Conservation (phyloP, 2,329 filamentous ascomycete species). For the Fusarium illudens region DNA sequence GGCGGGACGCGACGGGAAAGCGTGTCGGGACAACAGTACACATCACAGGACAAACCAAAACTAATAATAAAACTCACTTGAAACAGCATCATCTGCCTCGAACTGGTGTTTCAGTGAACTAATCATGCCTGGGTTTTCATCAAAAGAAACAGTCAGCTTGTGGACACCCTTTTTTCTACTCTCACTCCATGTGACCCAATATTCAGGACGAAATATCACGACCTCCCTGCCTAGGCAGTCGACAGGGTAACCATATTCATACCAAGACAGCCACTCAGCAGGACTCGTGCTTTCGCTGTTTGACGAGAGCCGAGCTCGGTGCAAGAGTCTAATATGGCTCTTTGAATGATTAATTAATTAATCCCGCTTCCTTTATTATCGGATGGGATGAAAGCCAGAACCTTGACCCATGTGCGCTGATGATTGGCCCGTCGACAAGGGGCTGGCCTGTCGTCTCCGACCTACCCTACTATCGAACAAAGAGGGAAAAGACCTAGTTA, state of each 20-base stretch:
- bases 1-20: background rate
- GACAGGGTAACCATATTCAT: slow-evolving; percentile 5
- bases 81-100: background rate
- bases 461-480: slow-evolving; percentile 3
- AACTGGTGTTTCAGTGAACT: background rate
- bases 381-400: slow-evolving; percentile 18
- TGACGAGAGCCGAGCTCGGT: slow-evolving; percentile 16
- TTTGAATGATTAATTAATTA: slow-evolving; percentile 6
- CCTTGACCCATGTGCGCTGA: slow-evolving; percentile 43
- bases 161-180: background rate
- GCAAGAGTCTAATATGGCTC: slow-evolving; percentile 1
- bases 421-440: slow-evolving; percentile 40
- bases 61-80: slow-evolving; percentile 4
- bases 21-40: background rate
- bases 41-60: background rate
- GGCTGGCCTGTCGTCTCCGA: background rate
- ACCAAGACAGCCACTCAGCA: slow-evolving; percentile 11
- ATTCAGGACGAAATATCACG: background rate
- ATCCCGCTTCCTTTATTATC: background rate
- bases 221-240: background rate
- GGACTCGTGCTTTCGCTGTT: slow-evolving; percentile 31
- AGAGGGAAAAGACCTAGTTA: slow-evolving; percentile 7
- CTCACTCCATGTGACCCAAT: background rate
- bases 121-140: too few species aligned
- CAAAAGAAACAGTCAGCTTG: too few species aligned